These are phyloP conservation scores for Starmerella gropengiesseri DNA, from an alignment of 805 yeast genomes.

Conservation along the genomic window DNA sequence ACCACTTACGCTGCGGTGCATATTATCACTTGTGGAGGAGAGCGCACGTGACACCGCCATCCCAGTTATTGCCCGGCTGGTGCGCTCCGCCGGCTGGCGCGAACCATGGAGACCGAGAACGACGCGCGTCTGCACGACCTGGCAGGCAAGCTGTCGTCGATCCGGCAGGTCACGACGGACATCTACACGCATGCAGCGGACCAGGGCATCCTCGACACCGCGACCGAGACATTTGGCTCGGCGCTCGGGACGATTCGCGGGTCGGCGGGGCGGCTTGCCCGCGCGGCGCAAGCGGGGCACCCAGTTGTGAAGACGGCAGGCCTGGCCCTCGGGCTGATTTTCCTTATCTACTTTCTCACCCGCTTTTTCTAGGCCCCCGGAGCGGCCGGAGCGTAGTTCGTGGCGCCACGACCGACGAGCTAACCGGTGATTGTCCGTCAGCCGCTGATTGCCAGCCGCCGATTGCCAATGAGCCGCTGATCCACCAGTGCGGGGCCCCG, in stretches of 20 bases:
- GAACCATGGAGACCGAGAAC: conserved; percentile 36
- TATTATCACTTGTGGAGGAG: background rate
- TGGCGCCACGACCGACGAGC: no score
- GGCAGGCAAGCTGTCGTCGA: conserved; percentile 53
- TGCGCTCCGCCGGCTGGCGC: no score
- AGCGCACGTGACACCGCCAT: no score
- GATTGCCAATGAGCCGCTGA: no score
- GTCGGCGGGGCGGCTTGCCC: conserved; percentile 42
- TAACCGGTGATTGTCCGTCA: no score
- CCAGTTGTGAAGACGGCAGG: conserved; percentile 50
- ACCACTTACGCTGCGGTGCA: no score
- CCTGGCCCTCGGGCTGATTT: conserved; percentile 42
- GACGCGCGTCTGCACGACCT: conserved; percentile 51
- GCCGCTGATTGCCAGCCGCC: no score
- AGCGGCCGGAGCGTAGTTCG: no score
- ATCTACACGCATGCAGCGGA: conserved; percentile 54
- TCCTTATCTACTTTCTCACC: conserved; percentile 46
- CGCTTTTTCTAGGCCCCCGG: conserved; percentile 33
- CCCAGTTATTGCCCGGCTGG: no score
- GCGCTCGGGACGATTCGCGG: conserved; percentile 41
- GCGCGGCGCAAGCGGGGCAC: conserved; percentile 50
- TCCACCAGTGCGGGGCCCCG: no score
- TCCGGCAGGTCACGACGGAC: conserved; percentile 57
- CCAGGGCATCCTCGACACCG: conserved; percentile 31
- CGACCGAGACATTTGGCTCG: conserved; percentile 43